Conservation (phyloP, 768 basidiomycete genomes). For the Naganishia friedmannii region DNA sequence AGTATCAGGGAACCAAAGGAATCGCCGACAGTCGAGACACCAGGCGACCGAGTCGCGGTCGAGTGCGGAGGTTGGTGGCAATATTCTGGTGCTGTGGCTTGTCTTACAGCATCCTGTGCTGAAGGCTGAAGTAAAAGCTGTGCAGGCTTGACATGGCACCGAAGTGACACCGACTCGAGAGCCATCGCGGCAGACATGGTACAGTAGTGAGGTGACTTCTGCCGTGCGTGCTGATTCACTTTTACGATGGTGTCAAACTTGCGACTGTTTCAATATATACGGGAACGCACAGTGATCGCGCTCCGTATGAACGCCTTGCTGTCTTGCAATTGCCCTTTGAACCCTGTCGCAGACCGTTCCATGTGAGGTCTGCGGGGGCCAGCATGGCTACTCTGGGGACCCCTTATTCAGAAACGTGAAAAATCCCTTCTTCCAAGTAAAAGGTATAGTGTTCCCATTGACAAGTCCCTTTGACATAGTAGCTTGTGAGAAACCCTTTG, state of each 20-base stretch:
- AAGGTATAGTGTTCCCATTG: not conserved
- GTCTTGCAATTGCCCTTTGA: not conserved
- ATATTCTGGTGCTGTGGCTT: not conserved
- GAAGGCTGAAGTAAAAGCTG: not conserved
- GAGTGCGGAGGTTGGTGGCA: not conserved
- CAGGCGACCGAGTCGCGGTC: not conserved
- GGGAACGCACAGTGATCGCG: not conserved
- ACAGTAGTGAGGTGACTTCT: not conserved
- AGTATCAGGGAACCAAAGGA: not conserved
- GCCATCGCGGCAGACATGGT: not conserved
- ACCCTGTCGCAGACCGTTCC: not conserved
- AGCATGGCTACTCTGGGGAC: not conserved
- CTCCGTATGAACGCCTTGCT: not conserved
- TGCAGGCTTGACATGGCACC: not conserved
- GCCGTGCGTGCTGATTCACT: too few species aligned
- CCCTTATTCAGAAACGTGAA: not conserved
- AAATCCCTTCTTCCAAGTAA: not conserved
- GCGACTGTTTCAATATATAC: constrained; percentile 4
- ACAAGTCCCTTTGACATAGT: not conserved
- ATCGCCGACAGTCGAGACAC: not conserved
- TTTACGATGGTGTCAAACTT: not conserved
- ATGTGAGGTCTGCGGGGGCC: not conserved
- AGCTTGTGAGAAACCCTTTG: not conserved
- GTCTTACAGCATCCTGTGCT: not conserved
- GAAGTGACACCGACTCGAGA: not conserved